Base-by-base conservation (phyloP, 495 filamentous ascomycete genomes). In the Penicillium soppii region DNA sequence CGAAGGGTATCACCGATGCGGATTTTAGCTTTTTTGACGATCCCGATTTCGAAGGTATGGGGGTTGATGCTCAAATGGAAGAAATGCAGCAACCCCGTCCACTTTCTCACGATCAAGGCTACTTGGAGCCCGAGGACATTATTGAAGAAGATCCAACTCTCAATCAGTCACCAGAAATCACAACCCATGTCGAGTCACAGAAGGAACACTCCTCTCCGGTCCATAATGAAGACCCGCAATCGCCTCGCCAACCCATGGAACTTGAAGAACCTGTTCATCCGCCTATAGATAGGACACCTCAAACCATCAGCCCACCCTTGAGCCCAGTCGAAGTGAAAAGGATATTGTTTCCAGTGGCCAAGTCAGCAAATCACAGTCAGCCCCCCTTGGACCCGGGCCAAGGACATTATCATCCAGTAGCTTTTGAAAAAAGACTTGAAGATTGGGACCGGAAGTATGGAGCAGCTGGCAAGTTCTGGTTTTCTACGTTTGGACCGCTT, bases 21-120 rank as follows among this genome's bases (percentile, higher is more conserved):
- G 91, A 96, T 62, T 96, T 96, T 67, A 92, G 82, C 67, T 96
- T 95, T 61, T 96, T 96, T 50, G 90, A 95, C 61, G 82, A 85
- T 36, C 78, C 77, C 5, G 76, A 69, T 40, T 63, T 78, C 17
- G 73, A 71, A 7, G 66, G 45, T n/a, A 63, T 70, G 53, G 55
- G 44, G 21, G 43, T 43, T 36, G 60, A 35, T 22, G 26, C 37
- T 7, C 36, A 52, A 17, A 6, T 40, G 8, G 47, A 58, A 8
- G 50, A 57, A 36, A 8, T 40, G 13, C 32, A 57, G 12, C 59
- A 62, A 38, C 27, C 42, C 8, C 29, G 53, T 15, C 39, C 48
- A 37, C 55, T 47, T 12, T 40, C 58, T 38, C 37, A 46, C n/a
- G 42, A 59, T n/a, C 16, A 47, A 5, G 33, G 33, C 13, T 50